A percentile compares a stretch with the other conserved stretches of the same genome.
phyloP scores from a whole-genome alignment of 345 rosid genomes.

The Citrus glauca region DNA sequence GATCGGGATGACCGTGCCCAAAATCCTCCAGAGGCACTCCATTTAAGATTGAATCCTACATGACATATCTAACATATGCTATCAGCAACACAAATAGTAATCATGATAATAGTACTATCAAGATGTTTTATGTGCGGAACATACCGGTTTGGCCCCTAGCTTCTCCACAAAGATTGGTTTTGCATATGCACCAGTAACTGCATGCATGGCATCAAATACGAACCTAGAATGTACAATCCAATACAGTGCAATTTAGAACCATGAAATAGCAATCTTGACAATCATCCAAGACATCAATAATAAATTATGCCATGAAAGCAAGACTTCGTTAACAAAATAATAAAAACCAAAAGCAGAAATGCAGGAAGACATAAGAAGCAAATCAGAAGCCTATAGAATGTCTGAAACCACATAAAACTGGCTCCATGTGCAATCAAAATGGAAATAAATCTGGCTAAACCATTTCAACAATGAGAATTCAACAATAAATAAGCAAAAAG shows the following conservation, averaged over 20 bases:
- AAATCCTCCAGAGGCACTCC: constrained; percentile 94
- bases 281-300: constrained; percentile 1
- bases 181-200: constrained; percentile 94
- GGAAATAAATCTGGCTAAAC: constrained; percentile 1
- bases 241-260: background rate
- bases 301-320: background rate
- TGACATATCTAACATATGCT: constrained; percentile 21
- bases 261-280: background rate
- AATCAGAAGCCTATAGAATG: background rate
- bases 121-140: constrained; percentile 17
- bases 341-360: background rate
- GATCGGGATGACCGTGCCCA: constrained; percentile 98
- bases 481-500: background rate
- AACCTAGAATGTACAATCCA: constrained; percentile 43
- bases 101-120: constrained; percentile 9
- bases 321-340: background rate
- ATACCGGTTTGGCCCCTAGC: constrained; percentile 68
- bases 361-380: background rate
- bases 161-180: constrained; percentile 89
- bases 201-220: constrained; percentile 94
- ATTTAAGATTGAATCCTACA: constrained; percentile 77
- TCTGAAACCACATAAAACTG: background rate
- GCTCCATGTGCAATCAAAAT: background rate
- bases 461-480: background rate
- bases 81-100: constrained; percentile 13